Evolutionary conservation across 352 stramenopile species (phyloP), one percentile per base, ranked within the genome.

Genomic region (Detonula confervacea): DNA sequence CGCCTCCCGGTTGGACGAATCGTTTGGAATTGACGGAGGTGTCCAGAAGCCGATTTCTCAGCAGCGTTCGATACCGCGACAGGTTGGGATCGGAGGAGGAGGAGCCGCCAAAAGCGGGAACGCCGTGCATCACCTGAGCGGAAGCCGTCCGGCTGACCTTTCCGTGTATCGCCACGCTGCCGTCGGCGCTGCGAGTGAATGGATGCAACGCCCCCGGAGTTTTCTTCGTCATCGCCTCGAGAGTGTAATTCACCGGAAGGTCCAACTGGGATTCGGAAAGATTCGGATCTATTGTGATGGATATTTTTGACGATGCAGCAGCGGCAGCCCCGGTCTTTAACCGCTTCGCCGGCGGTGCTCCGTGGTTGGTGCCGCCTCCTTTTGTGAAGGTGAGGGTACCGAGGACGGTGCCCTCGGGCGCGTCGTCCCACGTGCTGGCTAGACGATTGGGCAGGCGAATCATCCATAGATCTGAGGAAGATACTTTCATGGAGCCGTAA

Each of bases 381-480:
- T 92, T 93, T 8, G 84, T 89, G 74, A 93, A 93, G 4, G 85
- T 85, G 0, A 93, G 71, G 54, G 87, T 85, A n/a, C 88, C 88
- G 2, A 93, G 69, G 8, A 87, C 75, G 1, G 81, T 88, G 49
- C 88, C 88, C 67, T 91, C 84, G 1, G 88, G 84, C 29, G 72
- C 71, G 44, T 83, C 62, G 29, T 92, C 80, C 81, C 81, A 92
- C 2, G 81, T 74, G 63, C 75, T 47, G 0, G 86, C 78, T 22
- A 93, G 60, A 22, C 81, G 84, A 20, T 83, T 82, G 27, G 88
- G 85, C 20, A 84, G 44, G n/a, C 73, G 44, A 39, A 81, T 63
- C 56, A 88, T 78, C 80, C 80, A 87, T 16, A 77, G 27, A 9
- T 80, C 77, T 0, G 71, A 68, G 11, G 35, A 33, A 30, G 77